These are phyloP conservation scores for Phytopythium vexans DNA, from an alignment of 352 stramenopile species.

Conservation along the genomic window DNA sequence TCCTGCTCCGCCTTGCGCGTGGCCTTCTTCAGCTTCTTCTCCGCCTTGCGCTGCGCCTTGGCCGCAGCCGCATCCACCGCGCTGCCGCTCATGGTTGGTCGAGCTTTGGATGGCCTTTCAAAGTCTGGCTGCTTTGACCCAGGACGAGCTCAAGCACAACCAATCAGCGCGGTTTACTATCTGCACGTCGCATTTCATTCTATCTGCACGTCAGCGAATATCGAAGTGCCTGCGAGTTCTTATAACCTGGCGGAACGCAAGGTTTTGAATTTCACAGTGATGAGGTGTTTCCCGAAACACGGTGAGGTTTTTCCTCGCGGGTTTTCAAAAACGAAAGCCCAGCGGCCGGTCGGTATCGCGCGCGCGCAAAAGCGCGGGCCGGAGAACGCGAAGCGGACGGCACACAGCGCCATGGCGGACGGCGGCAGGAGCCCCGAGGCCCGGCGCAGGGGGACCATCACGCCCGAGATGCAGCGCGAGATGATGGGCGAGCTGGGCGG, in stretches of 20 bases:
- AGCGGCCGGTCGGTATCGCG: not conserved
- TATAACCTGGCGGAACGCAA: not conserved
- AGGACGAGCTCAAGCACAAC: conserved; percentile 21
- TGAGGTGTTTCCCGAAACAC: no score
- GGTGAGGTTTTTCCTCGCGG: conserved; percentile 1
- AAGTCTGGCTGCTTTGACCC: conserved; percentile 11
- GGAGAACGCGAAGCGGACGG: not conserved
- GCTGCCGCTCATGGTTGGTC: conserved; percentile 10
- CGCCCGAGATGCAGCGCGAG: conserved; percentile 59
- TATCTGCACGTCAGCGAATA: not conserved
- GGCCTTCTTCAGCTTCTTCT: conserved; percentile 45
- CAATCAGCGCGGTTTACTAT: conserved; percentile 11
- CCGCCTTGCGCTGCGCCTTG: conserved; percentile 40
- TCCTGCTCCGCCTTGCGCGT: conserved; percentile 26
- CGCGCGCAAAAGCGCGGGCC: not conserved
- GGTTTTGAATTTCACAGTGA: not conserved
- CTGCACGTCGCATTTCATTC: not conserved
- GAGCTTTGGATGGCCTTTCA: conserved; percentile 10
- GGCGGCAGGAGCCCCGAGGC: conserved; percentile 14
- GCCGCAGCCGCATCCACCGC: conserved; percentile 23
- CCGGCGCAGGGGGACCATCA: conserved; percentile 41
- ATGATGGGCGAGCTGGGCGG: conserved; percentile 33
- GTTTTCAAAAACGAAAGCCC: not conserved
- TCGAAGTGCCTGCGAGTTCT: not conserved
- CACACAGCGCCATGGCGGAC: conserved; percentile 9